Evolutionary conservation across 2,329 filamentous ascomycete genomes (phyloP), one percentile per base, ranked within the genome.

Genomic region (Orbilia javanica): DNA sequence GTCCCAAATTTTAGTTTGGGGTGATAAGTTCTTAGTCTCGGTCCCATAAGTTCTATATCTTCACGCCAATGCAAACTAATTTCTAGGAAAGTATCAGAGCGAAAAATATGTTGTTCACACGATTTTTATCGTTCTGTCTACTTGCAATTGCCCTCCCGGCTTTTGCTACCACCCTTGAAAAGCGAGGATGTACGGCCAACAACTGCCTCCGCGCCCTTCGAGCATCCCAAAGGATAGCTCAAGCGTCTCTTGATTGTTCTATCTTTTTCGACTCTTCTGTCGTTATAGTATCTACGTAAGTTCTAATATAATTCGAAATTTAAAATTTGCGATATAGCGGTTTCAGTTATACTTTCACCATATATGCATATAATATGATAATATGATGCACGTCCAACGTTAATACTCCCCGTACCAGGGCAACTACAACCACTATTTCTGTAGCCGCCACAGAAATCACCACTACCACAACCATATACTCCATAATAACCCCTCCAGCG

Each of bases 151-250:
- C 18, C 18, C 34, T 60, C 15, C 18, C 55, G 8, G 42, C 42
- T 0, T 8, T 50, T 1, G 39, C 39, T 13, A 10, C 8, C 60
- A 64, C 29, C 15, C 39, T 64, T 22, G 60, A 50, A 13, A 36
- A 48, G 10, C 39, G 60, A 20, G n/a, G 20, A 31, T 64, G 60
- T 22, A 15, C 29, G 5, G 39, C 25, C 25, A 64, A 64, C 11
- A 64, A 64, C 29, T 64, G 42, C 15, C 39, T 64, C 31, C 60
- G 60, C 20, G 60, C 60, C 7, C 60, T 50, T 20, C 60, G 60
- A 11, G 44, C 39, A 3, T 36, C 60, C 13, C 29, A 15, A 11
- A 48, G 60, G 34, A 36, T 50, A 34, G 39, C 3, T 22, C 60
- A 50, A 64, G 60, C 44, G 13, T 64, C 60, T 3, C 13, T 48